Evolutionary conservation across 2,329 filamentous ascomycete species (phyloP).

Genomic region (Neofusicoccum kwambonambiense): DNA sequence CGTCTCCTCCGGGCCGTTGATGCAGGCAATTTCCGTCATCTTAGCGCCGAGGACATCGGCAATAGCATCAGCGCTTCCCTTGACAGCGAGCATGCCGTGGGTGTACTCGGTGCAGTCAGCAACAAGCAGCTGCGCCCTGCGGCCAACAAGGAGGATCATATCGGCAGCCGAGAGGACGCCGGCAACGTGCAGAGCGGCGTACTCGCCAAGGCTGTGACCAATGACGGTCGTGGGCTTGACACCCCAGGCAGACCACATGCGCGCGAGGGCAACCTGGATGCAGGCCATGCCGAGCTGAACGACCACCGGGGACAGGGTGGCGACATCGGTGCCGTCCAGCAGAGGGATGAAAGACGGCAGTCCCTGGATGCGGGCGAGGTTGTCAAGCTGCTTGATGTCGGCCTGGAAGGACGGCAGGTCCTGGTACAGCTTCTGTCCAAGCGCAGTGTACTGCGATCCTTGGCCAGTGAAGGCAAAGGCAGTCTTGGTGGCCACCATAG

Average conservation of each 20-base stretch:
- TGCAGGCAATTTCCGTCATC: constrained; percentile 63
- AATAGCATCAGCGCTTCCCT: constrained; percentile 52
- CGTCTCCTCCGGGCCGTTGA: constrained; percentile 73
- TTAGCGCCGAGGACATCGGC: constrained; percentile 51
- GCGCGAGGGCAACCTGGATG: constrained; percentile 52
- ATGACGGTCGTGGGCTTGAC: constrained; percentile 55
- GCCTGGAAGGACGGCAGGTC: constrained; percentile 48
- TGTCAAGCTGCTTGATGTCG: constrained; percentile 51
- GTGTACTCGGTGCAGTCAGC: constrained; percentile 64
- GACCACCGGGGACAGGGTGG: constrained; percentile 51
- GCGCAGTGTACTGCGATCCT: constrained; percentile 53
- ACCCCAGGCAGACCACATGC: constrained; percentile 55
- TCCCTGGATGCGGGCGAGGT: constrained; percentile 45
- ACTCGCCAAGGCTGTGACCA: constrained; percentile 67
- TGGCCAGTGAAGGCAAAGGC: constrained; percentile 55
- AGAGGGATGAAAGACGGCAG: constrained; percentile 52
- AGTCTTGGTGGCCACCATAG: constrained; percentile 52
- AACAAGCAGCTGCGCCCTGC: constrained; percentile 64
- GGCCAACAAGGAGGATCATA: constrained; percentile 69
- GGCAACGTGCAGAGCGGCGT: constrained; percentile 68
- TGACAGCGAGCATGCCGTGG: constrained; percentile 65
- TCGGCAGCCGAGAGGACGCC: constrained; percentile 70
- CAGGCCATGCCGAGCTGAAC: constrained; percentile 54
- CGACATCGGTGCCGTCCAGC: constrained; percentile 49
- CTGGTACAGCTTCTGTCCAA: constrained; percentile 51